Evolutionary conservation across 768 basidiomycete genomes (phyloP).

Genomic region (Tulasnella sp.): DNA sequence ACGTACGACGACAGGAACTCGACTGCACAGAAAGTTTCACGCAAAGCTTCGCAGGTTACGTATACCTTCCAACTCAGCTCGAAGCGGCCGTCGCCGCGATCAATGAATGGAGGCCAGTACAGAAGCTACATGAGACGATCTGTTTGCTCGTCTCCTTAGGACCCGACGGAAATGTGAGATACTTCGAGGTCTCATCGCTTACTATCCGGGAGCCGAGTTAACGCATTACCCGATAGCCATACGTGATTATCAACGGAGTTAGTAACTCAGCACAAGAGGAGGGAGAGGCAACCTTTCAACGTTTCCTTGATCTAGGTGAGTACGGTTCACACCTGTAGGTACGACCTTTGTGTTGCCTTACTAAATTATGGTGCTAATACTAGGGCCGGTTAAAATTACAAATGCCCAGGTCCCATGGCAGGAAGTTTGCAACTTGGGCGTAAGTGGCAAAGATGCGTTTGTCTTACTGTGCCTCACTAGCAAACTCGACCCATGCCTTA

Average conservation of each 20-base stretch:
- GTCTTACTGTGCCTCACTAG: too few relatives aligned
- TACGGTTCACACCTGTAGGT: neutral
- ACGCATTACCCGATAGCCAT: neutral
- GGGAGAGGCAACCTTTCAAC: neutral
- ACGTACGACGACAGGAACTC: neutral
- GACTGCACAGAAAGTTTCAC: neutral
- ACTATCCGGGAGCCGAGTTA: neutral
- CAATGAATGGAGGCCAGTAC: neutral
- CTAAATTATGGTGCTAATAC: neutral
- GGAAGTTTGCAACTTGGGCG: neutral
- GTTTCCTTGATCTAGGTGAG: constrained; percentile 13
- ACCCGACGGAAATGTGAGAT: constrained; percentile 11
- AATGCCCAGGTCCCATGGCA: neutral
- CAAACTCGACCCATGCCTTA: neutral
- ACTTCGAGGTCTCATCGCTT: neutral
- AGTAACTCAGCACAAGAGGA: neutral
- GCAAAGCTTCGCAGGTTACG: neutral
- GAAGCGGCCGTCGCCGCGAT: neutral
- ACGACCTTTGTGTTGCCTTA: neutral
- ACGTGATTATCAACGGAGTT: neutral
- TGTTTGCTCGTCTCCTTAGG: neutral
- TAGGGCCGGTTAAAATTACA: neutral
- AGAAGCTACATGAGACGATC: neutral
- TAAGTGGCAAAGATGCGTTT: neutral
- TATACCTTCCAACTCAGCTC: neutral